Evolutionary conservation across 805 yeast species (phyloP).

Genomic region (Candida bentonensis): DNA sequence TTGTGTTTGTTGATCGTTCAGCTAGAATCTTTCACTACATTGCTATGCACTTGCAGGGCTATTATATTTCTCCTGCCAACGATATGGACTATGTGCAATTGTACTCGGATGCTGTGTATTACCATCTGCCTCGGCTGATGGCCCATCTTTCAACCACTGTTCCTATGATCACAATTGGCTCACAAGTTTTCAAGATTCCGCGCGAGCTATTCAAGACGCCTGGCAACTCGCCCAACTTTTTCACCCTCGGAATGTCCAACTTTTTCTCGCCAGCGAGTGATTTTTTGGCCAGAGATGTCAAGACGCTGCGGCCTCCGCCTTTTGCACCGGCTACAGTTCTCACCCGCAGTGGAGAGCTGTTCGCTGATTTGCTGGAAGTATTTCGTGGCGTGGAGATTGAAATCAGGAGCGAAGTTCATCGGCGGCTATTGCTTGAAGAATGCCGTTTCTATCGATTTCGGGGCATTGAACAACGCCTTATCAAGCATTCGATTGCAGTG

Average conservation of each 20-base stretch:
- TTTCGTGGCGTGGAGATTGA: conserved; percentile 40
- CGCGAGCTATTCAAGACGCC: conserved; percentile 35
- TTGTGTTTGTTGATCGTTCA: conserved; percentile 59
- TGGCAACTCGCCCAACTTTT: conserved; percentile 71
- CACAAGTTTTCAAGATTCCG: conserved; percentile 43
- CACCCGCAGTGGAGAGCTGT: conserved; percentile 39
- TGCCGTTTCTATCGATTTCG: conserved; percentile 65
- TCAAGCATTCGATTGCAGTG: conserved; percentile 33
- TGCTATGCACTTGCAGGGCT: conserved; percentile 56
- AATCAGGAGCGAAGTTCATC: conserved; percentile 37
- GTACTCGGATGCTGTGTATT: conserved; percentile 60
- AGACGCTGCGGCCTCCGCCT: conserved; percentile 67
- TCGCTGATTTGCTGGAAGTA: conserved; percentile 38
- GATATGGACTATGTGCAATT: conserved; percentile 50
- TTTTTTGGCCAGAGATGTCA: conserved; percentile 21
- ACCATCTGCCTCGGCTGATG: conserved; percentile 45
- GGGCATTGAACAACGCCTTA: conserved; percentile 56
- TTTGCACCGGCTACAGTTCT: conserved; percentile 41
- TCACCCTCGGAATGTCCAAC: conserved; percentile 46
- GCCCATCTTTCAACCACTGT: conserved; percentile 37
- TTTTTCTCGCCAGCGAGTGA: conserved; percentile 37
- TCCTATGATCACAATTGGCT: conserved; percentile 45
- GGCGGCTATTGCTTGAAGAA: conserved; percentile 48
- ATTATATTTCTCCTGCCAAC: conserved; percentile 43
- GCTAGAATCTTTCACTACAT: conserved; percentile 56